These are phyloP conservation scores for Mortierella sp. DNA, from an alignment of 371 early-diverging fungal genomes.

Conservation along the genomic window DNA sequence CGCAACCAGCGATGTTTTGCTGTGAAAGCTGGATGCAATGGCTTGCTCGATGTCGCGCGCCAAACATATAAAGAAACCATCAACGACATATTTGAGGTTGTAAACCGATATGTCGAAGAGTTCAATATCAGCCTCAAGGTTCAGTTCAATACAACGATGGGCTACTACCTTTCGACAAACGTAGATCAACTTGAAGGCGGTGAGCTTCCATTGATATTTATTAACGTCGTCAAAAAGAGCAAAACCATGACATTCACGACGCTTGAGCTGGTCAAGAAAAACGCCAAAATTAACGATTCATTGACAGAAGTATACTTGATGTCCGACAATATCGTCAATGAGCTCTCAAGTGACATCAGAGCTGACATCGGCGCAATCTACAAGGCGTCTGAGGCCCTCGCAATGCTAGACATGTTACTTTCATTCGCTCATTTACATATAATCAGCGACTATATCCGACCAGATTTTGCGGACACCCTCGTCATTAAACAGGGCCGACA, in stretches of 20 bases:
- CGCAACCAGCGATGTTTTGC: slow-evolving; percentile 90
- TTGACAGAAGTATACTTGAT: slow-evolving; percentile 88
- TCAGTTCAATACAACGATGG: slow-evolving; percentile 69
- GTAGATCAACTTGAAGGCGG: slow-evolving; percentile 50
- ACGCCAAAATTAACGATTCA: slow-evolving; percentile 83
- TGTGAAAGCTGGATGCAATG: slow-evolving; percentile 88
- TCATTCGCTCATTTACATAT: slow-evolving; percentile 80
- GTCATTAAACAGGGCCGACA: slow-evolving; percentile 87
- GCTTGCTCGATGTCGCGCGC: slow-evolving; percentile 91
- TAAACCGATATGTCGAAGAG: slow-evolving; percentile 69
- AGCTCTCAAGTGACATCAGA: slow-evolving; percentile 70
- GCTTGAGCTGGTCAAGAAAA: slow-evolving; percentile 76
- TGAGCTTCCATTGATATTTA: slow-evolving; percentile 67
- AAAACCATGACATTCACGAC: slow-evolving; percentile 80
- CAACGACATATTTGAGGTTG: slow-evolving; percentile 85
- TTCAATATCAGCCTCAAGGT: slow-evolving; percentile 74
- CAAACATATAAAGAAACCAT: slow-evolving; percentile 89
- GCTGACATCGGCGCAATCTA: slow-evolving; percentile 77
- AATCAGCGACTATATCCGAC: slow-evolving; percentile 74
- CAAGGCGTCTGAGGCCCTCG: slow-evolving; percentile 84
- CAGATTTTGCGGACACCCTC: slow-evolving; percentile 85
- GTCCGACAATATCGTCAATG: slow-evolving; percentile 82
- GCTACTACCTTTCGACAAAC: slow-evolving; percentile 73
- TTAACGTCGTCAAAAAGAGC: slow-evolving; percentile 71
- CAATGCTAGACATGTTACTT: slow-evolving; percentile 83